Conservation (phyloP, 768 basidiomycete genomes). For the Tephrocybe sp. region DNA sequence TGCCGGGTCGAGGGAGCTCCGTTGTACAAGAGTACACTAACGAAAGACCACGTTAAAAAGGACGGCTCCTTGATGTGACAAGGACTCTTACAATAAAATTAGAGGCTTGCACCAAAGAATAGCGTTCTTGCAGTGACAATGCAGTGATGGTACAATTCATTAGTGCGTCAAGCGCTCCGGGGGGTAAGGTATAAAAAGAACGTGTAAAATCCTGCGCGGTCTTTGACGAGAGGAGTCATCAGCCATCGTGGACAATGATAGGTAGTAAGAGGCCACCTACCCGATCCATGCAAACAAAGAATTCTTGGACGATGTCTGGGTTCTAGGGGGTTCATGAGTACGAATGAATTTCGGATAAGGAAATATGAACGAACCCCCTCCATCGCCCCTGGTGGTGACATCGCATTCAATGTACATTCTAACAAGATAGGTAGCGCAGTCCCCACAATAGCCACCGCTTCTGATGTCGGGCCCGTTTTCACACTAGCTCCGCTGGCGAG, state of each 20-base stretch:
- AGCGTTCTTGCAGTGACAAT: conserved; percentile 74
- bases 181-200: conserved; percentile 57
- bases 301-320: conserved; percentile 88
- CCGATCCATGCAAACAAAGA: conserved; percentile 81
- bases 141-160: conserved; percentile 64
- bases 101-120: conserved; percentile 78
- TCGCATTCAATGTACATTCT: conserved; percentile 50
- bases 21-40: conserved; percentile 65
- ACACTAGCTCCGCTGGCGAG: conserved; percentile 19
- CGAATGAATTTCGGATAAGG: background rate
- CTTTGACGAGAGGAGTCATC: conserved; percentile 9
- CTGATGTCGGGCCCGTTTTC: conserved; percentile 50
- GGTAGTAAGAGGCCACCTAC: conserved; percentile 37
- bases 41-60: conserved; percentile 3
- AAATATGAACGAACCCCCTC: conserved; percentile 52
- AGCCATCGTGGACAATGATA: background rate
- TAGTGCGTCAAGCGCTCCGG: conserved; percentile 58
- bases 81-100: conserved; percentile 68
- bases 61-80: background rate
- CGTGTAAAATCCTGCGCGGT: conserved; percentile 54
- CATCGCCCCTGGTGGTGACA: conserved; percentile 66
- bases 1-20: conserved; percentile 63
- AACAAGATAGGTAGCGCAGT: conserved; percentile 58
- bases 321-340: conserved; percentile 48
- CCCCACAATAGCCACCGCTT: conserved; percentile 58